A percentile compares a stretch with the other conserved stretches of the same genome.
phyloP scores from a whole-genome alignment of 768 basidiomycete species.

The Agaricus bisporus region DNA sequence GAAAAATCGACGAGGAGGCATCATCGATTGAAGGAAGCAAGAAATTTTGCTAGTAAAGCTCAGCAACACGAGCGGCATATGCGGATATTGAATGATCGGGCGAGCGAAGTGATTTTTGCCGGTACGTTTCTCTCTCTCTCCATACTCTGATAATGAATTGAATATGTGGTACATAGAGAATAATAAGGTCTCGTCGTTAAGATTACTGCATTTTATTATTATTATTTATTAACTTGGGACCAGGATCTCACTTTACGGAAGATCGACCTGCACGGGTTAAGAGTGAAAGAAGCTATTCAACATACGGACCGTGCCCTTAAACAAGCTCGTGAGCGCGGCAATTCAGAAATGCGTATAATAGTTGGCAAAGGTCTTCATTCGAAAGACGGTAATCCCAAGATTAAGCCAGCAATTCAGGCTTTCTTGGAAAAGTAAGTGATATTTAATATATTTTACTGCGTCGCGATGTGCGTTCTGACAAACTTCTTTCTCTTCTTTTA shows the following conservation, averaged over 20 bases:
- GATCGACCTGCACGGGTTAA: background rate
- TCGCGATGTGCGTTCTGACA: background rate
- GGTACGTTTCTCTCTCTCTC: background rate
- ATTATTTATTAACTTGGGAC: too few relatives aligned
- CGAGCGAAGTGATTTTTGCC: background rate
- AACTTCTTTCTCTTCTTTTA: background rate
- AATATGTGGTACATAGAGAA: background rate
- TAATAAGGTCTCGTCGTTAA: background rate
- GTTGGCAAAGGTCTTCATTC: background rate
- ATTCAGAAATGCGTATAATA: background rate
- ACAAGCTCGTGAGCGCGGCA: background rate
- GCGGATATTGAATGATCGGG: background rate
- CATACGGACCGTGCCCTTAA: background rate
- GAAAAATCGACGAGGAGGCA: background rate
- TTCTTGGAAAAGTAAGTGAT: background rate
- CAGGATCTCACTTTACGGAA: background rate
- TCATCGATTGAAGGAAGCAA: background rate
- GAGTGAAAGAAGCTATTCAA: background rate
- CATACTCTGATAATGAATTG: background rate
- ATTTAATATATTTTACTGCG: too few relatives aligned
- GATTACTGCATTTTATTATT: too few relatives aligned
- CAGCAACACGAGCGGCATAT: background rate
- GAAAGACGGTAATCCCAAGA: background rate
- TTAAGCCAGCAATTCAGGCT: background rate
- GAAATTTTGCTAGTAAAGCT: background rate